Conservation (phyloP, 257 asterid genomes). For the Leptodermis oblonga region DNA sequence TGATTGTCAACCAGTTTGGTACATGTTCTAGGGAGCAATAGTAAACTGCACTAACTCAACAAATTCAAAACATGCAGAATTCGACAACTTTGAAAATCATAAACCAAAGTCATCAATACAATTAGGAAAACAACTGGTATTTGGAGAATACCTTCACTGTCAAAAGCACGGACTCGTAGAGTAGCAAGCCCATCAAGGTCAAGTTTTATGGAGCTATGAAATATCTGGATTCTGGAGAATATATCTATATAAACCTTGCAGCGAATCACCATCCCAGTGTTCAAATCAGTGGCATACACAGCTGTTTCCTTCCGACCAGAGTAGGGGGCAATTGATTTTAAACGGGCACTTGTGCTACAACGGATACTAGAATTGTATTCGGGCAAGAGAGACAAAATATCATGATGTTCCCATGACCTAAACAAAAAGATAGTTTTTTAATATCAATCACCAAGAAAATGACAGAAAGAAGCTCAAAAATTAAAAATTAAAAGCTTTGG, state of each 20-base stretch:
- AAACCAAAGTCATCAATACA: neutral
- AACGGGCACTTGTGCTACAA: constrained; percentile 80
- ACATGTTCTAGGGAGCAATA: neutral
- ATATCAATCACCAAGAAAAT: neutral
- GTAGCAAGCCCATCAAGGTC: constrained; percentile 94
- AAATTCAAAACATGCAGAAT: neutral
- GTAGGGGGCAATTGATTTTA: constrained; percentile 84
- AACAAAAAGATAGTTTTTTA: neutral
- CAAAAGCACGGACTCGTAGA: constrained; percentile 82
- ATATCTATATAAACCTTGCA: constrained; percentile 85
- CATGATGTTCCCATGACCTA: constrained; percentile 98
- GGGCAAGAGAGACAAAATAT: constrained; percentile 63
- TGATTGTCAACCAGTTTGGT: neutral
- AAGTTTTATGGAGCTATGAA: constrained; percentile 82
- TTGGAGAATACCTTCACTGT: constrained; percentile 53
- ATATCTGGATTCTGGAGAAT: constrained; percentile 76
- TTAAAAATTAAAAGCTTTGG: neutral
- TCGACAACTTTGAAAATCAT: neutral
- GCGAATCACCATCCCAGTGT: constrained; percentile 77
- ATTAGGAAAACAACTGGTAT: constrained; percentile 3
- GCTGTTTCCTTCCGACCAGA: constrained; percentile 94
- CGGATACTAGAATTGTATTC: constrained; percentile 70
- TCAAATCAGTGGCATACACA: constrained; percentile 79
- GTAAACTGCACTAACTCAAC: neutral
- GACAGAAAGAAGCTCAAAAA: neutral